These are phyloP conservation scores for Vanrija humicola DNA, from an alignment of 1,284 basidiomycete species.

Conservation along the genomic window DNA sequence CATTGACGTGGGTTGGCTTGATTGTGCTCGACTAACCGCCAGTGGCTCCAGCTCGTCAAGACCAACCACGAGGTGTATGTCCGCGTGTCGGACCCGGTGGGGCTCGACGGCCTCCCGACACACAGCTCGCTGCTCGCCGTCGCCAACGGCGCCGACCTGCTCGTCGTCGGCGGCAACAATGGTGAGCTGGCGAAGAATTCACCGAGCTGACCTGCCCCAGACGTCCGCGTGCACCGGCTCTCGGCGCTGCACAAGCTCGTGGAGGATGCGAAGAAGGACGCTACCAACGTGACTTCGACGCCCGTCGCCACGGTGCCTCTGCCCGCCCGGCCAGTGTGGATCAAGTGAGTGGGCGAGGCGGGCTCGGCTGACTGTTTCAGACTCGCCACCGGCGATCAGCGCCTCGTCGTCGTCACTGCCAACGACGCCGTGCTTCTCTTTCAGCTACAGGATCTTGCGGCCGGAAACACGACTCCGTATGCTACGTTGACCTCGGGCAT, in stretches of 20 bases:
- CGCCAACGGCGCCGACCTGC: slow-evolving; percentile 42
- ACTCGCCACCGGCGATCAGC: slow-evolving; percentile 39
- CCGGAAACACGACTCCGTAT: slow-evolving; percentile 38
- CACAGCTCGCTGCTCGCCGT: slow-evolving; percentile 49
- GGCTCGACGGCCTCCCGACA: slow-evolving; percentile 38
- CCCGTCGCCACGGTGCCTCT: slow-evolving; percentile 28
- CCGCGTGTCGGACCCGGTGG: slow-evolving; percentile 36
- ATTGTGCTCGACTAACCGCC: slow-evolving; percentile 1
- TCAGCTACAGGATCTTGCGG: slow-evolving; percentile 32
- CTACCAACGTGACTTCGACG: slow-evolving; percentile 14
- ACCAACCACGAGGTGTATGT: slow-evolving; percentile 48
- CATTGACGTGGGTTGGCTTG: slow-evolving; percentile 30
- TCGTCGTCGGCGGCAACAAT: slow-evolving; percentile 45
- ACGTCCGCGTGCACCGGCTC: slow-evolving; percentile 40
- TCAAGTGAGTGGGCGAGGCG: slow-evolving; percentile 27
- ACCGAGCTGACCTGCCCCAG: slow-evolving; percentile 14
- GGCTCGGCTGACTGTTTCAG: slow-evolving; percentile 15
- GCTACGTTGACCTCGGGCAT: slow-evolving; percentile 34
- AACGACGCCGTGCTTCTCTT: slow-evolving; percentile 31
- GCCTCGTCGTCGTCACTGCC: slow-evolving; percentile 34
- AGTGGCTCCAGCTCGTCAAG: slow-evolving; percentile 49
- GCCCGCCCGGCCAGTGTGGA: slow-evolving; percentile 43
- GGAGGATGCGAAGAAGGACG: slow-evolving; percentile 31
- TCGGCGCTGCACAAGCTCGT: slow-evolving; percentile 29
- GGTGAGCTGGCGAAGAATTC: slow-evolving; percentile 1